These are phyloP conservation scores for Diaporthe citrichinensis DNA, from an alignment of 2,329 filamentous ascomycete genomes.

Conservation along the genomic window DNA sequence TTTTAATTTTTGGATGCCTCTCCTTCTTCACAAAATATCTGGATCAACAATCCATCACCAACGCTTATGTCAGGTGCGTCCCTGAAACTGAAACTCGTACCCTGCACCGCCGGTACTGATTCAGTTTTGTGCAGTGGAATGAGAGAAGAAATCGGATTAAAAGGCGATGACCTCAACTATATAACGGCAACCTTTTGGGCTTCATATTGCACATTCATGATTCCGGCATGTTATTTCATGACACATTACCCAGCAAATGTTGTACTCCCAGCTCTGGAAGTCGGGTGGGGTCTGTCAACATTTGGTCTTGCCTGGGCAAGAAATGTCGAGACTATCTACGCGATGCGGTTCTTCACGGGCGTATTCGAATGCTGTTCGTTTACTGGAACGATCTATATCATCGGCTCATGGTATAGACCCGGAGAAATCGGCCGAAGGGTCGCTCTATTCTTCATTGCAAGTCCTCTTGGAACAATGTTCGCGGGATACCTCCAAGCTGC, in stretches of 20 bases:
- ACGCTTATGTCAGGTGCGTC: slow-evolving; percentile 54
- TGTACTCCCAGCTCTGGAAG: neutral
- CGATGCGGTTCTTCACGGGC: slow-evolving; percentile 54
- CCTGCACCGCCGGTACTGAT: no score
- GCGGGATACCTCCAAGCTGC: slow-evolving; percentile 58
- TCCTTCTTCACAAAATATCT: slow-evolving; percentile 58
- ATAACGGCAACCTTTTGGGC: slow-evolving; percentile 52
- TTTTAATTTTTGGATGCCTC: slow-evolving; percentile 55
- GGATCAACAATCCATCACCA: slow-evolving; percentile 54
- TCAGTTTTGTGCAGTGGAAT: slow-evolving; percentile 51
- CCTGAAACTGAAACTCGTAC: no score
- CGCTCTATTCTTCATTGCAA: slow-evolving; percentile 64
- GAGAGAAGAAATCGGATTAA: slow-evolving; percentile 52
- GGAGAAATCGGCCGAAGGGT: slow-evolving; percentile 60
- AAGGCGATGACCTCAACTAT: slow-evolving; percentile 53
- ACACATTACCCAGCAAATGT: neutral
- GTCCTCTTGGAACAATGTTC: slow-evolving; percentile 65
- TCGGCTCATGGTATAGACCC: slow-evolving; percentile 55
- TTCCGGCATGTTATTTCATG: neutral
- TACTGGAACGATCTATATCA: slow-evolving; percentile 51
- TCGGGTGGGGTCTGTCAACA: slow-evolving; percentile 1
- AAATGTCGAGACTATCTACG: slow-evolving; percentile 3
- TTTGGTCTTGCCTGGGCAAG: slow-evolving; percentile 5
- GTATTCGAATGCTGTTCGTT: slow-evolving; percentile 50
- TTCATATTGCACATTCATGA: slow-evolving; percentile 52